Evolutionary conservation across 257 asterid species (phyloP).

Genomic region (Leonotis leonurus): DNA sequence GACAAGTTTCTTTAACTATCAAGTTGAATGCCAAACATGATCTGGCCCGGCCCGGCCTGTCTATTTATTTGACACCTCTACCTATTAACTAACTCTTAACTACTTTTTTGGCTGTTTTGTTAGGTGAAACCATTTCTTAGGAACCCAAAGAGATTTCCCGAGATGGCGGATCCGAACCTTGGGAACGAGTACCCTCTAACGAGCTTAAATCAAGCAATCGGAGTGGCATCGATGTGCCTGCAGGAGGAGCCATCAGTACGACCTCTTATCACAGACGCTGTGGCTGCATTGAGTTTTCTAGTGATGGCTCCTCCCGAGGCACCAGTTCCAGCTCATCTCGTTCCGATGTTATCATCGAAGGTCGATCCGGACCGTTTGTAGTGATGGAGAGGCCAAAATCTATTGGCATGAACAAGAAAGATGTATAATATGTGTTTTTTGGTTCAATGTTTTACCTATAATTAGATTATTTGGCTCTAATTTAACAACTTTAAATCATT

Average conservation of each 20-base stretch:
- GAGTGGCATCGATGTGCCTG: constrained; percentile 84
- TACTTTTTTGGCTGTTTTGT: too few species aligned
- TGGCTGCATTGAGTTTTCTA: constrained; percentile 61
- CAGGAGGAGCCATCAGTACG: constrained; percentile 85
- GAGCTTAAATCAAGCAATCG: constrained; percentile 74
- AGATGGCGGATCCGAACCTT: constrained; percentile 74
- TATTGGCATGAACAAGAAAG: not conserved
- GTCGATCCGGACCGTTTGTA: constrained; percentile 3
- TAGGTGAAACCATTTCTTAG: constrained; percentile 65
- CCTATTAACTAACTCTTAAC: too few species aligned
- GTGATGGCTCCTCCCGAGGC: constrained; percentile 38
- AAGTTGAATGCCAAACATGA: too few species aligned
- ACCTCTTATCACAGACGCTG: constrained; percentile 62
- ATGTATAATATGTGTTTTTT: too few species aligned
- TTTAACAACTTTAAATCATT: too few species aligned
- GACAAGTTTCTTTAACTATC: too few species aligned
- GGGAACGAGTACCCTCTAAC: constrained; percentile 36
- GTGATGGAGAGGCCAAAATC: not conserved
- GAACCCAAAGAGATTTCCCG: constrained; percentile 62
- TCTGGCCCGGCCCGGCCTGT: too few species aligned
- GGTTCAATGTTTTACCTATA: too few species aligned
- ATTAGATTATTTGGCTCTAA: too few species aligned
- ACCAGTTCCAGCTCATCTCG: constrained; percentile 28
- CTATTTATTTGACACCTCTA: too few species aligned
- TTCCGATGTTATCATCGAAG: constrained; percentile 30